These are phyloP conservation scores for Bauhinia variegata DNA, from an alignment of 306 rosid genomes.

Conservation along the genomic window DNA sequence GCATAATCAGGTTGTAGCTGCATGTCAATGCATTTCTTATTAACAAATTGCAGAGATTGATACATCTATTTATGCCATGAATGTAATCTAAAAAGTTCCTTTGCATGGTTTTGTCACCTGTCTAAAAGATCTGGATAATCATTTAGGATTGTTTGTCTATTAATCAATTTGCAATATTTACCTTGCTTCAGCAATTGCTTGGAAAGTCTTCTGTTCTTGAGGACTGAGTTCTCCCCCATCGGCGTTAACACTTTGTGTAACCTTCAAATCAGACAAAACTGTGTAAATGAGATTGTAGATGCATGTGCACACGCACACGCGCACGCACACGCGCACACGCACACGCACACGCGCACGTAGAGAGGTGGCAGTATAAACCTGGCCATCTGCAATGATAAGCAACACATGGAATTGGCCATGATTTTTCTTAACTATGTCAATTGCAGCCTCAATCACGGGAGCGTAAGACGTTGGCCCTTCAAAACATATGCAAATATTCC, in stretches of 20 bases:
- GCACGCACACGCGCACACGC: too few relatives aligned
- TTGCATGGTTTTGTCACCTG: neutral
- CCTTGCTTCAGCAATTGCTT: constrained; percentile 81
- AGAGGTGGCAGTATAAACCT: constrained; percentile 50
- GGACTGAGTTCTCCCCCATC: constrained; percentile 61
- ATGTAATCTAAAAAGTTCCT: neutral
- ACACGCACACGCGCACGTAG: too few relatives aligned
- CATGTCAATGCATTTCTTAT: constrained; percentile 14
- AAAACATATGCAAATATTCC: constrained; percentile 33
- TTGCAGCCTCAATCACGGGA: constrained; percentile 82
- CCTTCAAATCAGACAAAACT: constrained; percentile 50
- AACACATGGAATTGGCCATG: constrained; percentile 87
- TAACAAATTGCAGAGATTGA: constrained; percentile 8
- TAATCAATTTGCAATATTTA: constrained; percentile 32
- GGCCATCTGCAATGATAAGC: constrained; percentile 87
- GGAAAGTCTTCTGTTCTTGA: constrained; percentile 80
- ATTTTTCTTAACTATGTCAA: constrained; percentile 84
- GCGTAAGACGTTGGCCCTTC: constrained; percentile 93
- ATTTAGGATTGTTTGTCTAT: neutral
- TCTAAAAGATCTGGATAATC: neutral
- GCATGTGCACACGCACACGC: neutral
- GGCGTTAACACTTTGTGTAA: constrained; percentile 61
- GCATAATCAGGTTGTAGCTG: constrained; percentile 22
- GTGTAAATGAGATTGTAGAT: constrained; percentile 24
- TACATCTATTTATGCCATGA: neutral